Conservation (phyloP, 163 green algal species). For the Volvox carteri region DNA sequence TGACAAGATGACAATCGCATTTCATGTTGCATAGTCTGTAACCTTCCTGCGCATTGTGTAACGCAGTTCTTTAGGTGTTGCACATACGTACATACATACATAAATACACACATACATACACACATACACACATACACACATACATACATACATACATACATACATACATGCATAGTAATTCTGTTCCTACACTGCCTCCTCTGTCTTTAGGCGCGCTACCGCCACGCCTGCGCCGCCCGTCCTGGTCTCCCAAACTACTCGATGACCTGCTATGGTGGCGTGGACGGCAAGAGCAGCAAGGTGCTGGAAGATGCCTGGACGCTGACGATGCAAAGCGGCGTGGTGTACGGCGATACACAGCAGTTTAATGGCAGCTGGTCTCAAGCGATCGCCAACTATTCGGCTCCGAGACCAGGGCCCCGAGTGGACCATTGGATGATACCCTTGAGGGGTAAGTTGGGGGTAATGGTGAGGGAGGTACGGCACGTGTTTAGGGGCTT, state of each 20-base stretch:
- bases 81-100: too few relatives aligned
- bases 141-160: too few relatives aligned
- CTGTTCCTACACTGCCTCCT: too few relatives aligned
- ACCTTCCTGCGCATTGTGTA: too few relatives aligned
- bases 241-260: not conserved
- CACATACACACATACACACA: too few relatives aligned
- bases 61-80: too few relatives aligned
- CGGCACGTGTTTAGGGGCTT: too few relatives aligned
- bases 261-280: slow-evolving; percentile 46
- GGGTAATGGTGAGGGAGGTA: too few relatives aligned
- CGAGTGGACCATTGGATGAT: slow-evolving; percentile 32
- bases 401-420: not conserved
- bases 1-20: too few relatives aligned
- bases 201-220: slow-evolving; percentile 39
- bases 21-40: too few relatives aligned
- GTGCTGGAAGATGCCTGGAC: slow-evolving; percentile 31
- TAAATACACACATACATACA: too few relatives aligned
- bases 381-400: not conserved
- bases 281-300: not conserved
- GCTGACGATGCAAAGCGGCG: not conserved
- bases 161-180: too few relatives aligned
- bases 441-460: slow-evolving; percentile 2
- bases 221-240: slow-evolving; percentile 27
- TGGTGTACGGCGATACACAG: not conserved
- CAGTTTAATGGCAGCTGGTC: not conserved